Conservation (phyloP, 805 yeast genomes). For the Kodamaea neixiangensis region DNA sequence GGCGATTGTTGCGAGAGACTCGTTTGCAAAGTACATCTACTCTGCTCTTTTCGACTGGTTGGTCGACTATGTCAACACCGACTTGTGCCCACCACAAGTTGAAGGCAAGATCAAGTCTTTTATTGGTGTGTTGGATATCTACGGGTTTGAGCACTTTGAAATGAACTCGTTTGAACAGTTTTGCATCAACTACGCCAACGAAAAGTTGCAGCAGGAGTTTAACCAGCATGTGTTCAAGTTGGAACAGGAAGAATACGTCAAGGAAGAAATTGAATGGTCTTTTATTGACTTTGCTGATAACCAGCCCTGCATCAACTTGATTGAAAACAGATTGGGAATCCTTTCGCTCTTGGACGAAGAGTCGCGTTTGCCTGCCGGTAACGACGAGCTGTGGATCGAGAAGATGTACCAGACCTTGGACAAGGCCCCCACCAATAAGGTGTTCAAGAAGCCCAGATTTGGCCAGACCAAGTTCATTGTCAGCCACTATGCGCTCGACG, state of each 20-base stretch:
- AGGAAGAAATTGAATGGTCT: slow-evolving; percentile 94
- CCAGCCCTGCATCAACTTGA: slow-evolving; percentile 93
- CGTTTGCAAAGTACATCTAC: slow-evolving; percentile 94
- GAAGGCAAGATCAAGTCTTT: slow-evolving; percentile 62
- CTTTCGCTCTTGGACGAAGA: slow-evolving; percentile 91
- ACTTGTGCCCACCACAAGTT: slow-evolving; percentile 75
- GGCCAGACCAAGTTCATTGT: slow-evolving; percentile 91
- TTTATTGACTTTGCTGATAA: slow-evolving; percentile 95
- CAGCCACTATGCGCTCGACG: slow-evolving; percentile 93
- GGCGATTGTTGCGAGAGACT: slow-evolving; percentile 90
- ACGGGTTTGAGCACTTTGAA: slow-evolving; percentile 96
- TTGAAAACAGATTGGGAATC: slow-evolving; percentile 87
- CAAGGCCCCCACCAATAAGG: slow-evolving; percentile 71
- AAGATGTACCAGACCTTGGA: slow-evolving; percentile 85
- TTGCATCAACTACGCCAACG: slow-evolving; percentile 96
- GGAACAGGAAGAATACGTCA: slow-evolving; percentile 93
- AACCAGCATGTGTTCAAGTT: slow-evolving; percentile 96
- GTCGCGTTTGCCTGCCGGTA: slow-evolving; percentile 90
- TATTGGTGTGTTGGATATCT: slow-evolving; percentile 95
- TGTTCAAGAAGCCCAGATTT: slow-evolving; percentile 90
- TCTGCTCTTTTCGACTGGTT: slow-evolving; percentile 95
- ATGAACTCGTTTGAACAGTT: slow-evolving; percentile 95
- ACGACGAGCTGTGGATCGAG: slow-evolving; percentile 88
- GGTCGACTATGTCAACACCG: slow-evolving; percentile 78
- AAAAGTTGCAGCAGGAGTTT: slow-evolving; percentile 94